Base-by-base conservation (phyloP, 2,329 filamentous ascomycete genomes). In the Colletotrichum gigasporum region DNA sequence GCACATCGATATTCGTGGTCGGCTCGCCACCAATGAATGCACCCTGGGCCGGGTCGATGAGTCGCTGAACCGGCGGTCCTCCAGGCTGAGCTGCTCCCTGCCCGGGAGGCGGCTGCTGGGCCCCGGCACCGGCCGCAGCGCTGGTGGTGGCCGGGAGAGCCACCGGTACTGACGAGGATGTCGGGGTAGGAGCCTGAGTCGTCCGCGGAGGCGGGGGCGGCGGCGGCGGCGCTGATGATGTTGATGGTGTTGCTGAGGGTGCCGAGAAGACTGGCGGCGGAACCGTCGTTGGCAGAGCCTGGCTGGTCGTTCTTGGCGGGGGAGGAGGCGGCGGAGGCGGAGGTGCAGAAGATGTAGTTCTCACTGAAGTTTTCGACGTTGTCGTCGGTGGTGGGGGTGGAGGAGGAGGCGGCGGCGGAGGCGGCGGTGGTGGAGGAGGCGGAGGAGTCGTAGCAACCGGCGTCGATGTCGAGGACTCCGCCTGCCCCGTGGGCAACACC, bases 1-100 rank as follows among this genome's bases (percentile, higher is more conserved):
- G 68, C 5, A 72, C 66, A 42, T 74, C 71, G 3, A 68, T 22
- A 5, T 53, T 65, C 5, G 58, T 67, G 2, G 62, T 51, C 26
- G 65, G 65, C 2, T 42, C 41, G 12, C 65, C 65, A 1, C 65
- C 65, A 2, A 62, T 35, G n/a, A 67, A 65, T 3, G 52, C 12
- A 1, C 61, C 65, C 6, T 42, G 10, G 7, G 65, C 56, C 3
- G 65, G 65, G 11, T 67, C 65, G 2, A 50, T 4, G n/a, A 61
- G 32, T 11, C 35, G 16, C 6, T 54, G 41, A 2, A 30, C 48
- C 2, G 61, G 48, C n/a, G 59, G 59, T n/a, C 45, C 35, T 2
- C 35, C 35, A 8, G 28, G 32, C 9, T 56, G 53, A 26, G 18
- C 35, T 2, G 44, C 32, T 48, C 28, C 56, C 12, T 54, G 56